phyloP scores from a whole-genome alignment of 148 eudicot genomes.

The Talinum fruticosum region DNA sequence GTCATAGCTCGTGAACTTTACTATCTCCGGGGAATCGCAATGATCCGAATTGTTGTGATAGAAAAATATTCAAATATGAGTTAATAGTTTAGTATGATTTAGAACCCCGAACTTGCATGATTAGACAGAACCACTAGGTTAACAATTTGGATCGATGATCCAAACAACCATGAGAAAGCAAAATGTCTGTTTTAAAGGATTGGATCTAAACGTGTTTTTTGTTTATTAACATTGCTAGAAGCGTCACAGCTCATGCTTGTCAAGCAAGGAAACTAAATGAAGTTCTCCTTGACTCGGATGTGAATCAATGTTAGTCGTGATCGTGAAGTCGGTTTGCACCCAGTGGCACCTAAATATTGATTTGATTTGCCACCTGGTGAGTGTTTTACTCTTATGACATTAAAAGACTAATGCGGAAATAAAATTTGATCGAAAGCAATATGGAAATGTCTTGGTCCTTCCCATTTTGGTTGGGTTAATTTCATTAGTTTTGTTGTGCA shows the following conservation, averaged over 20 bases:
- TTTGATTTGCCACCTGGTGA: neutral
- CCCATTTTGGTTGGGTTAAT: neutral
- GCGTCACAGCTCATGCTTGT: neutral
- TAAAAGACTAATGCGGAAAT: neutral
- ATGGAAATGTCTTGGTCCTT: neutral
- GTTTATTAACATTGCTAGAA: neutral
- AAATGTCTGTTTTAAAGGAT: neutral
- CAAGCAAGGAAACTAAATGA: neutral
- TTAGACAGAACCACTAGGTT: neutral
- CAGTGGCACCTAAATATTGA: neutral
- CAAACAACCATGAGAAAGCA: neutral
- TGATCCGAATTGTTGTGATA: neutral
- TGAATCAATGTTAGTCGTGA: neutral
- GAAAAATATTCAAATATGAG: neutral
- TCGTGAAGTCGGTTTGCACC: neutral
- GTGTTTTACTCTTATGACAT: neutral
- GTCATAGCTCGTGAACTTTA: neutral
- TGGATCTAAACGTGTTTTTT: too few species aligned
- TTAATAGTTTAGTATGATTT: neutral
- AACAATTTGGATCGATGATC: neutral
- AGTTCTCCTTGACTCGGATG: neutral
- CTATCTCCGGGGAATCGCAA: neutral
- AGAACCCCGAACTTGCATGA: neutral
- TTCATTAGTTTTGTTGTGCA: neutral
- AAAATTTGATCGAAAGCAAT: neutral